Percentiles rank a stretch among this genome's conserved stretches.
Conservation (phyloP, 2,329 filamentous ascomycete species). For the Colletotrichum sp. region DNA sequence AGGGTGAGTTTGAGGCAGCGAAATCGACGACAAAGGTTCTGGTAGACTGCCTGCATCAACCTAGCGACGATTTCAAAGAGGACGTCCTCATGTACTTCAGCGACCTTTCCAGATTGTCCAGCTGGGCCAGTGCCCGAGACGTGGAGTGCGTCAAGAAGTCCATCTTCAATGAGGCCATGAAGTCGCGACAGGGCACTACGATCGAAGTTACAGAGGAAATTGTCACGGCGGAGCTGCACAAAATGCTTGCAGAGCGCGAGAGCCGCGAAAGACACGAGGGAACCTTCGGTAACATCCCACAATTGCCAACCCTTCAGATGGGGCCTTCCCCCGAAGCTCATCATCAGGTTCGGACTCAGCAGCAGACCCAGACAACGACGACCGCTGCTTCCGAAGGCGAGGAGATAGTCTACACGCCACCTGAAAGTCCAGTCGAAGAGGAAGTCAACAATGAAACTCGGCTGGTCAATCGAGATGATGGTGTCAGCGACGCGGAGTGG, state of each 20-base stretch:
- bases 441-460: background rate
- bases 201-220: background rate
- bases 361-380: background rate
- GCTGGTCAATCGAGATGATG: background rate
- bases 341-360: background rate
- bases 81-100: background rate
- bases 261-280: background rate
- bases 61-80: background rate
- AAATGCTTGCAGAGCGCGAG: background rate
- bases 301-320: background rate
- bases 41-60: background rate
- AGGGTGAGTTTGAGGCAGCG: background rate
- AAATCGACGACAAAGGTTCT: background rate
- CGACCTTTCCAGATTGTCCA: background rate
- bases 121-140: background rate
- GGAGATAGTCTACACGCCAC: background rate
- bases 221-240: background rate
- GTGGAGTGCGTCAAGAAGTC: constrained; percentile 35
- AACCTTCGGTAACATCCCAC: background rate
- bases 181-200: constrained; percentile 4
- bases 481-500: background rate
- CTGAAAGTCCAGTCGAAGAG: background rate
- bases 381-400: background rate
- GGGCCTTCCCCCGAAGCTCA: background rate
- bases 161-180: background rate